These are phyloP conservation scores for Daldinia loculata DNA, from an alignment of 495 filamentous ascomycete species.

Conservation along the genomic window DNA sequence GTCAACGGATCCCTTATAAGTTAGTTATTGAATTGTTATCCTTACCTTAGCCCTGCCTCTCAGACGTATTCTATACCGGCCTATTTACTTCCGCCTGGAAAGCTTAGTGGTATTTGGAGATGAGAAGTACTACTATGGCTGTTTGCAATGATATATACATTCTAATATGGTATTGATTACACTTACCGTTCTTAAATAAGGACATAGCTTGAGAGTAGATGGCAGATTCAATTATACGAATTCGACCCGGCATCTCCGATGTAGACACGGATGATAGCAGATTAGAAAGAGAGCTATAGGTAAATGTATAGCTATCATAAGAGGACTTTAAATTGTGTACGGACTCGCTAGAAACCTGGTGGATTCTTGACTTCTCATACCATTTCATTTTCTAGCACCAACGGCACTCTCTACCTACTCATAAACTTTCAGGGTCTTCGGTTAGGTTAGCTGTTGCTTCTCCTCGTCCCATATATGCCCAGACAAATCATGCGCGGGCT, in stretches of 20 bases:
- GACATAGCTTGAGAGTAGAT: too few species aligned
- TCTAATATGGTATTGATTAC: neutral
- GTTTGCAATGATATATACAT: neutral
- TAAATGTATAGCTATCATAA: neutral
- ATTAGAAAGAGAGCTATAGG: neutral
- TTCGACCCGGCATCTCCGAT: too few species aligned
- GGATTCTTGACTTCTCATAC: neutral
- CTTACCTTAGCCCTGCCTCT: neutral
- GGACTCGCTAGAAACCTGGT: neutral
- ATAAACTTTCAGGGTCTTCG: neutral
- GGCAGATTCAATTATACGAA: too few species aligned
- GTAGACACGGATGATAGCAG: too few species aligned
- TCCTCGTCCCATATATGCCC: slow-evolving; percentile 43
- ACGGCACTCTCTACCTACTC: neutral
- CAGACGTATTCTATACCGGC: neutral
- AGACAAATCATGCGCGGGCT: slow-evolving; percentile 39
- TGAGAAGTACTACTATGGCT: neutral
- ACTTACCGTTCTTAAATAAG: too few species aligned
- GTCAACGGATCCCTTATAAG: neutral
- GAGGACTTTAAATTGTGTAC: neutral
- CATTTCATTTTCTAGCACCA: neutral
- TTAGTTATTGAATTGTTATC: neutral
- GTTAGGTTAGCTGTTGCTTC: slow-evolving; percentile 34
- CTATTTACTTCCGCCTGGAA: neutral
- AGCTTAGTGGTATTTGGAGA: neutral